Conservation (phyloP, 176 grass and related monocot species). For the Thinopyrum elongatum region DNA sequence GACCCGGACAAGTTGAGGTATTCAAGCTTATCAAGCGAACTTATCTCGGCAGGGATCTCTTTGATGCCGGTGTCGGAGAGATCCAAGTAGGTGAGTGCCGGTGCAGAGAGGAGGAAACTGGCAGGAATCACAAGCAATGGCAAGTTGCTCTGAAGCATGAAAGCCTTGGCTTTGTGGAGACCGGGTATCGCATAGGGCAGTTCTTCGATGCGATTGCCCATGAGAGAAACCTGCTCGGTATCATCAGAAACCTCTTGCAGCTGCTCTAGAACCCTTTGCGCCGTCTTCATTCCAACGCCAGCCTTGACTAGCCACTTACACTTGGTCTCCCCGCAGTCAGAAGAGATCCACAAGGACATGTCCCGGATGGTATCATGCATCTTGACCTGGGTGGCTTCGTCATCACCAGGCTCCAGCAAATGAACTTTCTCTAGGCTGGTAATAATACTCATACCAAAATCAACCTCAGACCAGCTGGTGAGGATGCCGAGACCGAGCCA, state of each 20-base stretch:
- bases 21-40: not conserved
- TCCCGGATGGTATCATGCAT: not conserved
- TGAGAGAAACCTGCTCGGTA: not conserved
- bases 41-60: not conserved
- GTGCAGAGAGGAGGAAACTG: not conserved
- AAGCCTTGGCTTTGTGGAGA: not conserved
- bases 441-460: not conserved
- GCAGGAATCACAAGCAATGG: not conserved
- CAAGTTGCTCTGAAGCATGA: not conserved
- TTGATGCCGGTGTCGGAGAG: not conserved
- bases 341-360: conserved; percentile 2
- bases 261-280: not conserved
- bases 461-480: not conserved
- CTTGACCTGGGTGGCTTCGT: not conserved
- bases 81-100: not conserved
- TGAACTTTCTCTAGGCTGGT: not conserved
- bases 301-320: not conserved
- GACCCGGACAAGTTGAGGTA: not conserved
- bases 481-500: not conserved
- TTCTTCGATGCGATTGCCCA: not conserved
- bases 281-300: not conserved
- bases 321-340: not conserved
- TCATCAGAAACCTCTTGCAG: not conserved
- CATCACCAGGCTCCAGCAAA: not conserved
- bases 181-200: not conserved